Evolutionary conservation across 2,329 filamentous ascomycete genomes (phyloP), one percentile per base, ranked within the genome.

Genomic region (Chalaropsis ovoidea): DNA sequence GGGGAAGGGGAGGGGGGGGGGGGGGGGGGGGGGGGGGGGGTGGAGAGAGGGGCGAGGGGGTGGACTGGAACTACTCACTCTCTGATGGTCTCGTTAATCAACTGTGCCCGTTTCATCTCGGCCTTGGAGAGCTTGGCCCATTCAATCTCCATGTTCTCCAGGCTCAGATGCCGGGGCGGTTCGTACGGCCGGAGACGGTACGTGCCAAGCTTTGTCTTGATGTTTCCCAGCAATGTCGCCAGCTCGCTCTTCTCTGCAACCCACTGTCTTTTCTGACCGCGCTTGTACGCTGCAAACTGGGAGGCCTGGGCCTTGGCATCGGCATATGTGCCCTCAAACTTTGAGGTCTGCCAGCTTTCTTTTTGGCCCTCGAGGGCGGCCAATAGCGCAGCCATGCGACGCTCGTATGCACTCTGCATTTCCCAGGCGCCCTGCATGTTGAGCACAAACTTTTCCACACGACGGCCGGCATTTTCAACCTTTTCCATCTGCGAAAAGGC

Each of bases 371-470:
- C 80, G 70, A 97, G 90, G 69, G 86, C 81, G 70, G 84, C 81
- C 69, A 97, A 79, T 49, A 99, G 80, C 70, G 86, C 89, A 67
- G 85, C 84, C 89, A 97, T 95, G 68, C 94, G 85, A 72, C 88
- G 83, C 79, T 99, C 94, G 74, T 93, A 99, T 39, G 88, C 89
- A 73, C 90, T 95, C 76, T 99, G 92, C 94, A 99, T 99, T 77
- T 96, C 93, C 94, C 94, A 99, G 8, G 94, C 93, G 24, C 94
- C 94, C 74, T 96, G 91, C 94, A 99, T 97, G 75, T 94, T 97
- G 74, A 90, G 90, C 71, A 99, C 89, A 72, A 99, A 99, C 76
- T 99, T 99, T 78, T 99, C 94, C 4, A 99, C 94, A 70, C 94
- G 85, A 68, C 94, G 85, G 4, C 94, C 94, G 3, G 94, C 94